phyloP scores from a whole-genome alignment of 345 rosid genomes.

The Clarkia xantiana region DNA sequence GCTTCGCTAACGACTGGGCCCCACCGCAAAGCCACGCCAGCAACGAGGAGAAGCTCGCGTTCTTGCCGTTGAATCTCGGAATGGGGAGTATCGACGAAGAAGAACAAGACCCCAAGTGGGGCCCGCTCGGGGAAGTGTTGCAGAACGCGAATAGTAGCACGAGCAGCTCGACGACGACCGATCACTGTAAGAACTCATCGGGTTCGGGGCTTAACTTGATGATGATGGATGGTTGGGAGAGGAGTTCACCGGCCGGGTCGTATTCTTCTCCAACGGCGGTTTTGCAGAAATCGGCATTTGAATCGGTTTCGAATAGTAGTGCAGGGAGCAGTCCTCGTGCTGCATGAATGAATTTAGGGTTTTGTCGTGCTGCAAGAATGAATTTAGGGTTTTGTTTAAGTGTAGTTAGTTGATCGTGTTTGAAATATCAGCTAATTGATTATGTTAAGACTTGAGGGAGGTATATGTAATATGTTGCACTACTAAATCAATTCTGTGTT shows the following conservation, averaged over 20 bases:
- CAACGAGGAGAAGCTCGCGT: constrained; percentile 23
- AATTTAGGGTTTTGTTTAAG: too few species aligned
- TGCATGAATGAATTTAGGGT: constrained; percentile 9
- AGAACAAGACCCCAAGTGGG: constrained; percentile 36
- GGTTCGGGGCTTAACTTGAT: constrained; percentile 32
- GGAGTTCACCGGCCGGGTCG: constrained; percentile 32
- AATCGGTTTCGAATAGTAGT: constrained; percentile 68
- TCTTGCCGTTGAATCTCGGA: constrained; percentile 43
- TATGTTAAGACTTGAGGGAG: too few species aligned
- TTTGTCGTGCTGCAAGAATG: too few species aligned
- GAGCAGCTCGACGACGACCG: constrained; percentile 14
- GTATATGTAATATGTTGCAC: too few species aligned
- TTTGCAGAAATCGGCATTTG: constrained; percentile 53
- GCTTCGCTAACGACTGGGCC: constrained; percentile 56
- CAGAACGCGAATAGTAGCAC: constrained; percentile 22
- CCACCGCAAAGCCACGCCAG: constrained; percentile 15
- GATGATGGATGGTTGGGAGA: constrained; percentile 42
- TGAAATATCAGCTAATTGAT: too few species aligned
- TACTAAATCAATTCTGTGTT: too few species aligned
- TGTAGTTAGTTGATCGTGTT: too few species aligned
- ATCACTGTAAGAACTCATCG: constrained; percentile 29
- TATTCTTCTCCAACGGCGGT: constrained; percentile 56
- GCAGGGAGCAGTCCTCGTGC: constrained; percentile 66
- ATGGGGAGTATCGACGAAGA: constrained; percentile 28
- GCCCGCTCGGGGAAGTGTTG: constrained; percentile 65